Conservation (phyloP, 2,329 filamentous ascomycete genomes). For the Dothideomycetidae sp. region DNA sequence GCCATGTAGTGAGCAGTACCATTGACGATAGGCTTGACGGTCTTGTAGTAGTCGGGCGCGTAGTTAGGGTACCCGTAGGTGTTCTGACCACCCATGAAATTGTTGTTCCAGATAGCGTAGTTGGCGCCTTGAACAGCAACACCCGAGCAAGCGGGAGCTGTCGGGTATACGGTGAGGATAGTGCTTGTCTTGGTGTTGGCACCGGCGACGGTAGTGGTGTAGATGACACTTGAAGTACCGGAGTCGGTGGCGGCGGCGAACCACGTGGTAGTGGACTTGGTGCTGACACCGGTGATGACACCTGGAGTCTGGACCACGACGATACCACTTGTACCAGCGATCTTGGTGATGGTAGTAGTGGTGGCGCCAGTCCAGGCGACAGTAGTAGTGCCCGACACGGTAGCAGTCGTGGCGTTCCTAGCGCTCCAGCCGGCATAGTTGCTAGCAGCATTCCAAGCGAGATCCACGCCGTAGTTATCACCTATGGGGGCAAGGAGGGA, state of each 20-base stretch:
- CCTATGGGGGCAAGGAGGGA: conserved; percentile 6
- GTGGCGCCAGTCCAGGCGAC: conserved; percentile 11
- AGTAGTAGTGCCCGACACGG: conserved; percentile 10
- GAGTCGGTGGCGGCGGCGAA: conserved; percentile 4
- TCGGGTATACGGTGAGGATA: conserved; percentile 2
- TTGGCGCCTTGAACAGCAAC: neutral
- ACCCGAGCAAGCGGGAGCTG: neutral
- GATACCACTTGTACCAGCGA: conserved; percentile 8
- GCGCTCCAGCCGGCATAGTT: conserved; percentile 11
- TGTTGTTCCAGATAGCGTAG: conserved; percentile 8
- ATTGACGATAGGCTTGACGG: conserved; percentile 5
- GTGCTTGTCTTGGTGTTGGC: neutral
- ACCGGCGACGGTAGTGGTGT: neutral
- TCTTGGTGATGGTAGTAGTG: conserved; percentile 7
- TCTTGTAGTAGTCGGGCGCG: conserved; percentile 11
- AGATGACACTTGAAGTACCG: neutral
- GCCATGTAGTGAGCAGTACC: conserved; percentile 11
- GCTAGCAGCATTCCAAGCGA: conserved; percentile 9
- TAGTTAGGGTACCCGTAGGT: conserved; percentile 10
- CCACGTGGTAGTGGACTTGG: neutral
- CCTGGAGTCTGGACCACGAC: conserved; percentile 11
- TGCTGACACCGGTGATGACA: neutral
- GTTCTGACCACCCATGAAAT: conserved; percentile 8
- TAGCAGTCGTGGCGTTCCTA: conserved; percentile 7
- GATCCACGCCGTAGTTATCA: conserved; percentile 7